Base-by-base conservation (phyloP, 2,329 filamentous ascomycete genomes). In the Coniochaeta prunicola region DNA sequence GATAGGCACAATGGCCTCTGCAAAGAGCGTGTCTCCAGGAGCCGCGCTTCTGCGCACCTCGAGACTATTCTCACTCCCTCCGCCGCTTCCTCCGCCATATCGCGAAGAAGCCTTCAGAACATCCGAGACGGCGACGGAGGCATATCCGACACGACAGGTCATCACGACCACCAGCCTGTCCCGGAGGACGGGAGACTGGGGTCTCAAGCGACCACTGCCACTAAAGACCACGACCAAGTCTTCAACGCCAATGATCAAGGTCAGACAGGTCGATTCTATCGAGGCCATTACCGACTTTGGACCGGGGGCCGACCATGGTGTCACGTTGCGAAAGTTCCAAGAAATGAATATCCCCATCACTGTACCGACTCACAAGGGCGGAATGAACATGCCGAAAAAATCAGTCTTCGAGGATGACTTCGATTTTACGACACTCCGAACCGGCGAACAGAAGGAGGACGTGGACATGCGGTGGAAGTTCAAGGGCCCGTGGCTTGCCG, bases 221-320 rank as follows among this genome's bases (percentile, higher is more conserved):
- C 75, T 88, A 9, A 88, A 88, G 70, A 86, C 88, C 3, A 92
- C 91, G 5, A 83, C 85, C 21, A 84, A 84, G 58, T 86, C 85
- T 7, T 85, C 87, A 7, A 87, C 86, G n/a, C 90, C 92, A 10
- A 79, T 90, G 56, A 82, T 96, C 58, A 85, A 90, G 63, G 76
- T 97, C 65, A 86, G 85, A 67, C 82, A 88, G 61, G 81, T 96
- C 63, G 93, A 97, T 76, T 90, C 91, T 2, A 83, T 86, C 65
- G 92, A 97, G 74, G 89, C 92, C 71, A 82, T 97, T 65, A 96
- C 92, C 69, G 92, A 97, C 69, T 97, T 92, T 73, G 81, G 85
- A 63, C 92, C 90, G 38, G 89, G 92, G 0, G 83, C 87, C 59
- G 91, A 96, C 71, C 91, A 96, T 73, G 83, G 87, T 57, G 77